Evolutionary conservation across 2,329 filamentous ascomycete species (phyloP).

Genomic region (Rhinocladiella similis): DNA sequence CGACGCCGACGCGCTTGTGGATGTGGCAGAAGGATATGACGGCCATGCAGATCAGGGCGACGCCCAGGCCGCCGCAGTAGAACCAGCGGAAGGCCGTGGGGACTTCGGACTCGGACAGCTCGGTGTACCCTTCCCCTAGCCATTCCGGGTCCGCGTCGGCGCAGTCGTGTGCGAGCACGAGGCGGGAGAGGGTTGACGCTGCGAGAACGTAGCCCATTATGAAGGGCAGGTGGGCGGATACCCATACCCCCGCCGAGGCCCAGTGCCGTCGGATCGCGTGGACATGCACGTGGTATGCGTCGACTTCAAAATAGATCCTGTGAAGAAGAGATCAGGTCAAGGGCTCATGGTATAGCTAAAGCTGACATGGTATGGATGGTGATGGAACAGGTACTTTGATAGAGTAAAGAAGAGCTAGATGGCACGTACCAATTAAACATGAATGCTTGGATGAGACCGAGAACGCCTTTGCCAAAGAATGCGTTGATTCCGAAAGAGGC

Average conservation of each 20-base stretch:
- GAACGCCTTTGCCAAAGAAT: conserved; percentile 62
- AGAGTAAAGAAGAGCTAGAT: no score
- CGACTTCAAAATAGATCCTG: conserved; percentile 65
- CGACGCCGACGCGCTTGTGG: conserved; percentile 53
- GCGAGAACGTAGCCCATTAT: conserved; percentile 63
- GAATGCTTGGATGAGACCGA: conserved; percentile 45
- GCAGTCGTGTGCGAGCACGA: conserved; percentile 61
- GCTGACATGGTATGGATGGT: no score
- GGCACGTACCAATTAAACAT: conserved; percentile 20
- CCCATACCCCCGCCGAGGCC: conserved; percentile 53
- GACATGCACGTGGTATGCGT: conserved; percentile 55
- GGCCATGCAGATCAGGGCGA: conserved; percentile 56
- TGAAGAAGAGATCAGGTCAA: background rate
- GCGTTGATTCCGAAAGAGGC: conserved; percentile 24
- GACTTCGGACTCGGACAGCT: conserved; percentile 53
- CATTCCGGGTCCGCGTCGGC: conserved; percentile 48
- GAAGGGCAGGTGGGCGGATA: conserved; percentile 60
- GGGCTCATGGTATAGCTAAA: no score
- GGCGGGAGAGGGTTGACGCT: conserved; percentile 55
- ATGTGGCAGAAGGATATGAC: conserved; percentile 57
- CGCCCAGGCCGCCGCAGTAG: conserved; percentile 63
- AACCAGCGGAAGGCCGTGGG: conserved; percentile 58
- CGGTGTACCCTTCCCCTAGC: conserved; percentile 53
- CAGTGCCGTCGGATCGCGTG: conserved; percentile 61
- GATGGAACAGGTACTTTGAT: background rate